phyloP scores from a whole-genome alignment of 192 early-diverging fungal genomes.

The Ambispora gerdemannii region DNA sequence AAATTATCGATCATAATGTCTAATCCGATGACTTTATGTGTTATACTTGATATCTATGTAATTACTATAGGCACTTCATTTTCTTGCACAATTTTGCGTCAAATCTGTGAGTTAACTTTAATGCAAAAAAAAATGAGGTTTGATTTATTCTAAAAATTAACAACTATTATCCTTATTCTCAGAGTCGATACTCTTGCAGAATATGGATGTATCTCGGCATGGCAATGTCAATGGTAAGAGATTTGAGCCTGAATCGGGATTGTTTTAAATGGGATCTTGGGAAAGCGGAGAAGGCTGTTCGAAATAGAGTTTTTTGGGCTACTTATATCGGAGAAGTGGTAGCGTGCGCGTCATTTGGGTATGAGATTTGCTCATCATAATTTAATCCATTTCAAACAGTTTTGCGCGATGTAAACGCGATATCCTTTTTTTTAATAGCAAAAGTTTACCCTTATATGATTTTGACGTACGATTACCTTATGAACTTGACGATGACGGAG shows the following conservation, averaged over 20 bases:
- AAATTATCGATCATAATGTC: background rate
- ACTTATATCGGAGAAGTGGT: conserved; percentile 61
- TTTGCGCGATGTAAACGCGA: background rate
- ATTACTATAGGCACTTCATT: conserved; percentile 18
- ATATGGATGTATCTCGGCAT: conserved; percentile 44
- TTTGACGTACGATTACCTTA: conserved; percentile 41
- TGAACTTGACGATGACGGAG: conserved; percentile 27
- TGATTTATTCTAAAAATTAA: background rate
- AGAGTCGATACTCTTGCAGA: conserved; percentile 8
- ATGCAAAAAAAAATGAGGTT: background rate
- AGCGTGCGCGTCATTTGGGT: conserved; percentile 57
- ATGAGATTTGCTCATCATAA: conserved; percentile 28
- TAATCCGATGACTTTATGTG: background rate
- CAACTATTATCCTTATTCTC: background rate
- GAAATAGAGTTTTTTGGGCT: conserved; percentile 65
- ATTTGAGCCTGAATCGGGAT: conserved; percentile 69
- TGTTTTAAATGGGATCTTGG: conserved; percentile 47
- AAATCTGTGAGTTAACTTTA: conserved; percentile 14
- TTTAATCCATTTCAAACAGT: conserved; percentile 7
- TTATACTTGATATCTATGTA: background rate
- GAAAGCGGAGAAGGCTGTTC: conserved; percentile 46
- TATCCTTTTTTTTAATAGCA: background rate
- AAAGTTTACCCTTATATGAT: conserved; percentile 33
- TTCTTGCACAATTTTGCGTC: conserved; percentile 1
- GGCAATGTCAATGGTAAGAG: conserved; percentile 68